These are phyloP conservation scores for Monilinia fructigena DNA, from an alignment of 2,329 filamentous ascomycete genomes.

Conservation along the genomic window DNA sequence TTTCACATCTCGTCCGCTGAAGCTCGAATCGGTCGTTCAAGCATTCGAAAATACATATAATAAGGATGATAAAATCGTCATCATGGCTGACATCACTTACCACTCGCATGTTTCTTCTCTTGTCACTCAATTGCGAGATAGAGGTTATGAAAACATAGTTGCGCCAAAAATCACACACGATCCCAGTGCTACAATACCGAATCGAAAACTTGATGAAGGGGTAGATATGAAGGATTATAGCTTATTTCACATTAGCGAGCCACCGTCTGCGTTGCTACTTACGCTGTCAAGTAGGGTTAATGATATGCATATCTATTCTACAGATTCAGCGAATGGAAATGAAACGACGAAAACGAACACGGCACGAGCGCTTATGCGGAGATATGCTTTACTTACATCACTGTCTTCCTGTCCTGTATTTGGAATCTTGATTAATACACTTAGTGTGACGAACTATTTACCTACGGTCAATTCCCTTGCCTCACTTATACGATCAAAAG, in stretches of 20 bases:
- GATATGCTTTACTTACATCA: constrained; percentile 81
- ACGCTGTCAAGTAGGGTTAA: constrained; percentile 81
- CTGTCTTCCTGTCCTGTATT: constrained; percentile 81
- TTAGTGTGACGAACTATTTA: constrained; percentile 89
- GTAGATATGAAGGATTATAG: constrained; percentile 49
- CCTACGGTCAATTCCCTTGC: constrained; percentile 74
- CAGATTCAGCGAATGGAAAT: constrained; percentile 40
- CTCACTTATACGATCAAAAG: constrained; percentile 68
- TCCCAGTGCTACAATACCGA: constrained; percentile 78
- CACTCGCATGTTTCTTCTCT: constrained; percentile 68
- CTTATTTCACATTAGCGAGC: constrained; percentile 82
- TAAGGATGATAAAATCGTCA: constrained; percentile 61
- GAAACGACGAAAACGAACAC: constrained; percentile 44
- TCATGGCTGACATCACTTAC: constrained; percentile 91
- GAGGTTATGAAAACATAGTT: constrained; percentile 70
- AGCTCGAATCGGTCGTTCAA: constrained; percentile 53
- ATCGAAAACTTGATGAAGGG: constrained; percentile 58
- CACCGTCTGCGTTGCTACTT: constrained; percentile 79
- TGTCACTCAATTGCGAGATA: constrained; percentile 50
- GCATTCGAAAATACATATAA: constrained; percentile 70
- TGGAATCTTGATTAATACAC: constrained; percentile 92
- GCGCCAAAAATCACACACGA: constrained; percentile 73
- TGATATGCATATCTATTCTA: constrained; percentile 75
- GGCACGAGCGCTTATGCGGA: constrained; percentile 66
- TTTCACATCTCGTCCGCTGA: constrained; percentile 73